phyloP scores from a whole-genome alignment of 140 eudicot species.

The Stevia rebaudiana region DNA sequence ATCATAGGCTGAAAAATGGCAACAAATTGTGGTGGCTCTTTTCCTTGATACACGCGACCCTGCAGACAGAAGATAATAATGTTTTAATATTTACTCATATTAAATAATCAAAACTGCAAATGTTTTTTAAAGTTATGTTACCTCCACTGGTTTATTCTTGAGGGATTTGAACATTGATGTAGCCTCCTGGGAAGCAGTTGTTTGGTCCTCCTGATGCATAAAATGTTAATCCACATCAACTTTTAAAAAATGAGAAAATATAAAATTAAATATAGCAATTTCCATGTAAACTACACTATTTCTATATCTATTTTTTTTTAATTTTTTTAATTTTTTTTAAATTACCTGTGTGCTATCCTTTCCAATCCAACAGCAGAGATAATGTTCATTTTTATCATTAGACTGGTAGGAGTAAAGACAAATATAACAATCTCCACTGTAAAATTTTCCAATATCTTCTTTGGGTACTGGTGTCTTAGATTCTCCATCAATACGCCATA shows the following conservation, averaged over 20 bases:
- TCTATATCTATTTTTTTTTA: too few species aligned
- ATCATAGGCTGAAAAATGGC: constrained; percentile 97
- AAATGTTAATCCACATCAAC: too few species aligned
- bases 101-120: not conserved
- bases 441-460: constrained; percentile 88
- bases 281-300: not conserved
- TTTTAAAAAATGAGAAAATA: not conserved
- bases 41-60: constrained; percentile 95
- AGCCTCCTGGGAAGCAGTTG: constrained; percentile 66
- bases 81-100: not conserved
- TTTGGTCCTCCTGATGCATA: constrained; percentile 84
- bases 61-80: constrained; percentile 26
- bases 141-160: constrained; percentile 84
- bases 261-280: not conserved
- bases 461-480: constrained; percentile 74
- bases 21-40: constrained; percentile 94
- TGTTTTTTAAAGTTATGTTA: constrained; percentile 15
- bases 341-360: constrained; percentile 92
- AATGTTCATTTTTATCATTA: constrained; percentile 85
- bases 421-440: constrained; percentile 96
- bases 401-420: constrained; percentile 90
- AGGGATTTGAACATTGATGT: constrained; percentile 85
- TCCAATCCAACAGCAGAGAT: constrained; percentile 90
- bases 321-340: too few species aligned
- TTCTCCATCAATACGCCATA: constrained; percentile 84